phyloP scores from a whole-genome alignment of 495 filamentous ascomycete genomes.

The Mytilinidion resinicola region DNA sequence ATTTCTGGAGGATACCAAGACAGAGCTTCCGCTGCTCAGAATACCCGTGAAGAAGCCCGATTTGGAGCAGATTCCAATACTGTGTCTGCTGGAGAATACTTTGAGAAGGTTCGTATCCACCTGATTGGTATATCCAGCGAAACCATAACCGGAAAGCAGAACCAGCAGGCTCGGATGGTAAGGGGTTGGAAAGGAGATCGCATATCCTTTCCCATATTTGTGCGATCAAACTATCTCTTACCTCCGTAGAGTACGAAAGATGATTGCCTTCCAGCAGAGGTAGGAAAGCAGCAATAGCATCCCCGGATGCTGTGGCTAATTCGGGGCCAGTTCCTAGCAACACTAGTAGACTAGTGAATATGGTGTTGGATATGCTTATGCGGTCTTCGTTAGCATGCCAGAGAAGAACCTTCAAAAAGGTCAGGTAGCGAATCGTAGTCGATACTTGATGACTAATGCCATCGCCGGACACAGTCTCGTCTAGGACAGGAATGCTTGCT shows the following conservation, averaged over 20 bases:
- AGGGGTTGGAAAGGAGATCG: conserved; percentile 6
- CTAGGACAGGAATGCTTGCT: neutral
- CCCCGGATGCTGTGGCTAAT: conserved; percentile 7
- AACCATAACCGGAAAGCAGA: conserved; percentile 27
- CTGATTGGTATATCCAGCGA: conserved; percentile 26
- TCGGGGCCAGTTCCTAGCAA: neutral
- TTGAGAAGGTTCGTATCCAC: conserved; percentile 12
- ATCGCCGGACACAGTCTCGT: neutral
- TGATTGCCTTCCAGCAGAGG: neutral
- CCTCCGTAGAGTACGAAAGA: neutral
- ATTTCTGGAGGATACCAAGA: conserved; percentile 38
- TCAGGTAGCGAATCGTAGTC: neutral
- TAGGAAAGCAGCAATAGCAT: conserved; percentile 15
- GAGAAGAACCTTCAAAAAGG: conserved; percentile 12
- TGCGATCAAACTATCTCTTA: neutral
- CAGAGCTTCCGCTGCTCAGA: conserved; percentile 42
- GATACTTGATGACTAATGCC: neutral
- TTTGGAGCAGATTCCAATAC: conserved; percentile 40
- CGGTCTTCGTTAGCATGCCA: conserved; percentile 1
- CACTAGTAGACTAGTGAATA: conserved; percentile 2
- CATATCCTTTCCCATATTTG: conserved; percentile 4
- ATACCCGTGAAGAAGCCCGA: conserved; percentile 37
- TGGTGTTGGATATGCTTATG: neutral
- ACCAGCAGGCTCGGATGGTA: neutral
- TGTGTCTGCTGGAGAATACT: conserved; percentile 20